Percentiles rank a stretch among this genome's conserved stretches.
phyloP scores from a whole-genome alignment of 768 basidiomycete genomes.

The Sporobolomyces pararoseus region DNA sequence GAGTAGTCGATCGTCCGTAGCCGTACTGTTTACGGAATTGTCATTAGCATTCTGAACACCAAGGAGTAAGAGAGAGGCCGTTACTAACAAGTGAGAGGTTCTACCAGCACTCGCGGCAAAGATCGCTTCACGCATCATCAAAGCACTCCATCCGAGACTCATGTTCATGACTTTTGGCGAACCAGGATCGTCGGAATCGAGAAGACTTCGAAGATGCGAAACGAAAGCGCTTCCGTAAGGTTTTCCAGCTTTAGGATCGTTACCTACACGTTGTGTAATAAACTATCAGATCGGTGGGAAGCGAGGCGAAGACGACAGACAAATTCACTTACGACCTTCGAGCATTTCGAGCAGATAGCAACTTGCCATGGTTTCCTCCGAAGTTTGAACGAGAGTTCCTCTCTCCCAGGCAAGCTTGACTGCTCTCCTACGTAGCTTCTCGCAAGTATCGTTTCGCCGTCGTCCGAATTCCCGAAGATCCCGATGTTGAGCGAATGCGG shows the following conservation, averaged over 20 bases:
- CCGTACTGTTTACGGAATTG: constrained; percentile 6
- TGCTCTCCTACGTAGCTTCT: constrained; percentile 15
- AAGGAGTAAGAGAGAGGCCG: background rate
- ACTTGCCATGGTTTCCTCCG: constrained; percentile 35
- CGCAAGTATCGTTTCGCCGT: constrained; percentile 22
- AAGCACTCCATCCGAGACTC: constrained; percentile 34
- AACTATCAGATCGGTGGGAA: background rate
- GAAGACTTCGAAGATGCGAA: constrained; percentile 33
- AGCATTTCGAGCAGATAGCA: constrained; percentile 41
- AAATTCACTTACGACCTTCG: constrained; percentile 22
- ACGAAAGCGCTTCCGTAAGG: constrained; percentile 39
- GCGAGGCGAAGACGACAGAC: background rate
- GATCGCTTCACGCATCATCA: constrained; percentile 42
- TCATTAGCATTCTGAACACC: background rate
- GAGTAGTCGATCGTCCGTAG: constrained; percentile 33
- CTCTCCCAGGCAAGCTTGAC: constrained; percentile 33
- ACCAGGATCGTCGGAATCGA: constrained; percentile 22
- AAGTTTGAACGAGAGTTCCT: constrained; percentile 30
- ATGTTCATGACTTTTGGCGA: constrained; percentile 27
- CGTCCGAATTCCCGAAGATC: constrained; percentile 37
- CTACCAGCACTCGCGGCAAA: constrained; percentile 34
- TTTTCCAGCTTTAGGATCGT: constrained; percentile 27
- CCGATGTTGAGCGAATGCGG: constrained; percentile 1
- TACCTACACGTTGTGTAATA: constrained; percentile 25
- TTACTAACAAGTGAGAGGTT: constrained; percentile 30